Base-by-base conservation (phyloP, 257 asterid species). In the Coffea canephora region DNA sequence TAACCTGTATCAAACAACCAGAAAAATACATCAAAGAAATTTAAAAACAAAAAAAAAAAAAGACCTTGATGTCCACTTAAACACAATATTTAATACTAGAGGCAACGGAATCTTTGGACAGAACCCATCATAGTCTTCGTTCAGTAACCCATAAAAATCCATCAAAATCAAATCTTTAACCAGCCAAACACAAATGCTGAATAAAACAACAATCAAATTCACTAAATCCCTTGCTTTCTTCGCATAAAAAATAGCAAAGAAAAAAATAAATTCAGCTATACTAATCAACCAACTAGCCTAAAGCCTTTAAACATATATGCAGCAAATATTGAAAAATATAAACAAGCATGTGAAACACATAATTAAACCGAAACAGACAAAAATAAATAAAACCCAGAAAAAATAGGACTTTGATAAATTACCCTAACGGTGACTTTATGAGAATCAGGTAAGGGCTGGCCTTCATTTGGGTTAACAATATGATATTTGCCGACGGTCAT, bases 401-500 rank as follows among this genome's bases (percentile, higher is more conserved):
- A 74, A 52, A 15, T 31, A 48, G 11, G 74, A 48, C 61, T 34
- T 62, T 46, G 41, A 39, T 9, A 5, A 25, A 68, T 72, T 91
- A 93, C 99, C 95, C 97, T 87, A 84, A 92, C 97, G 73, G 96
- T 90, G 83, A 93, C 65, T 90, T 85, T 95, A 86, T 95, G 97
- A 74, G 99, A 88, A 62, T 95, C 97, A 18, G 97, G 98, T 25
- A 93, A 84, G 86, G 98, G 96, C 34, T 82, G 83, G 25, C 96
- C 99, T 27, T 95, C 97, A 43, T 77, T 88, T 71, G 92, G 91
- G 79, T 93, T 93, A 34, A 95, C 96, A 59, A 93, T 83, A 46
- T 94, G 95, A 80, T 95, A 95, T 67, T 93, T 95, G 68, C 98
- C 99, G 43, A 95, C 97, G 52, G 97, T 95, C 99, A 95, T 95